Evolutionary conservation across 2,329 filamentous ascomycete genomes (phyloP), one percentile per base, ranked within the genome.

Genomic region (Paramyrothecium roridum): DNA sequence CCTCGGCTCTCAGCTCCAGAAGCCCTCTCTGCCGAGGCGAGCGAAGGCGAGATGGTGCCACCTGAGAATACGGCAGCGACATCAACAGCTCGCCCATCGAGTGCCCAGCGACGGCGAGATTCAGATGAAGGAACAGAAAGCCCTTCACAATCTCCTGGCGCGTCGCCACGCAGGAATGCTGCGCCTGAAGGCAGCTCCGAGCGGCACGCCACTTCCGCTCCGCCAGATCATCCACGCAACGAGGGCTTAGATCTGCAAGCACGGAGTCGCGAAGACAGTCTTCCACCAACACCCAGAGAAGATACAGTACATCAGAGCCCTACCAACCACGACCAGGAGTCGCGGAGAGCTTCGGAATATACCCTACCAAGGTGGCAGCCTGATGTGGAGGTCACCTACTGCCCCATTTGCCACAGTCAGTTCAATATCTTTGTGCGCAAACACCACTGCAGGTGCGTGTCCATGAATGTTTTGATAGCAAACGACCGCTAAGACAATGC

Each of bases 341-440:
- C 37, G 13, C 13, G 37, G 37, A 16, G 37, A 19, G 37, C 63
- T 19, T 58, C 68, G 61, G 77, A 81, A 20, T 75, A 89, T 58
- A 73, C 81, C 19, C 73, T 92, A 45, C 92, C 93, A 2, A 80
- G 80, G 55, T 98, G 93, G 93, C 93, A 97, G 74, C 89, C 92
- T 3, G 93, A 98, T 71, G 79, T 82, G 3, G 91, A 96, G 63
- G 91, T 90, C 12, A 85, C 86, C 2, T 81, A 86, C 58, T 98
- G 93, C 69, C 91, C 92, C 2, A 96, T 97, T 56, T 98, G 93
- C 68, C 77, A 79, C 52, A 83, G 83, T 1, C 83, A 86, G 50
- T 98, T 98, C 67, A 90, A 84, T 68, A 88, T 96, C 63, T 91
- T 91, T 75, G 87, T 91, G 67, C 82, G 93, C 59, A 96, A 96